Percentiles rank a stretch among this genome's conserved stretches.
phyloP scores from a whole-genome alignment of 306 rosid species.

The apple (Malus domestica) region DNA sequence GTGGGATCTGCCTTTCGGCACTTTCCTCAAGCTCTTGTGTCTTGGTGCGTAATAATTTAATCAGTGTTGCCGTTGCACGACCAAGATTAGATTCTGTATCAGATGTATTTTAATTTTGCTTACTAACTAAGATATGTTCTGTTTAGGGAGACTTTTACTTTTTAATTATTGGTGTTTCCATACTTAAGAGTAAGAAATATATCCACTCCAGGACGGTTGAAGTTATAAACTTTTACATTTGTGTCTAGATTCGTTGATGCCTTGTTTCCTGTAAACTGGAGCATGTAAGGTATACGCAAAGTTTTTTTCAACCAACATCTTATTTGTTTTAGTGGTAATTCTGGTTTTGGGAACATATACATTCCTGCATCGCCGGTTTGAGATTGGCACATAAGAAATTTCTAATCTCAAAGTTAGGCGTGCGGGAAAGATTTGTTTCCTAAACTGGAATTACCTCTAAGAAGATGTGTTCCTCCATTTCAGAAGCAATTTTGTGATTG shows the following conservation, averaged over 20 bases:
- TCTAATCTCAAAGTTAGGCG: constrained; percentile 7
- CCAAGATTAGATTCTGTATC: background rate
- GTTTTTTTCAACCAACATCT: background rate
- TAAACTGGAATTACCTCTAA: too few relatives aligned
- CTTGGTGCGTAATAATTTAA: background rate
- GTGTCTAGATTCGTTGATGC: background rate
- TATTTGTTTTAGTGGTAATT: background rate
- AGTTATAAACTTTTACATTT: background rate
- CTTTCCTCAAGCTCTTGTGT: background rate
- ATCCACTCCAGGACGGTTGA: background rate
- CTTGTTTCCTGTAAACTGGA: background rate
- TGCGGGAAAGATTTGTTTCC: background rate
- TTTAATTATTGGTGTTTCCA: background rate
- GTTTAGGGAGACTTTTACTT: too few relatives aligned
- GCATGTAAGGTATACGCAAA: background rate
- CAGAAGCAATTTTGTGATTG: constrained; percentile 3
- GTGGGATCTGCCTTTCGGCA: background rate
- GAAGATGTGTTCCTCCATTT: background rate
- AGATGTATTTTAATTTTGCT: background rate
- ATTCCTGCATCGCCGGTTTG: background rate
- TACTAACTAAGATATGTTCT: background rate
- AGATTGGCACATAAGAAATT: constrained; percentile 5
- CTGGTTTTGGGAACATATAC: constrained; percentile 2
- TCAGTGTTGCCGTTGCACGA: constrained; percentile 1
- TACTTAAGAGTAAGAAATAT: background rate